Base-by-base conservation (phyloP, 176 grass and related monocot species). In the Eleusine coracana region DNA sequence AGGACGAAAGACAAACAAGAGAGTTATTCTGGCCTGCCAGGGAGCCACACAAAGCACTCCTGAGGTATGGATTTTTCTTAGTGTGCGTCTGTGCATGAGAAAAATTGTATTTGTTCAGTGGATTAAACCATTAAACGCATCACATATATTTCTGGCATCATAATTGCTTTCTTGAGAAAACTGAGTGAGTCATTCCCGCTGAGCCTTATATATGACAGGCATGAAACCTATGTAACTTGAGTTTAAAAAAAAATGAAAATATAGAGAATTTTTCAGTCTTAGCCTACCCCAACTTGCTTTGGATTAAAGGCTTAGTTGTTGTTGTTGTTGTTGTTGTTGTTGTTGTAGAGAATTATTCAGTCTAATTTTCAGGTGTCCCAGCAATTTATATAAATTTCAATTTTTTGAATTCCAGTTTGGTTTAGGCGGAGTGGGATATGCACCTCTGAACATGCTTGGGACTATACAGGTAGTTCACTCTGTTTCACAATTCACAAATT, bases 391-490 rank as follows among this genome's bases (percentile, higher is more conserved):
- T 8, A 71, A 59, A 44, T 68, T 59, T 38, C 13, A 23, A 56
- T 79, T n/a, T 85, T 64, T 82, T 14, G 28, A 54, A 39, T 81
- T 93, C 21, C 91, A 93, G 96, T 73, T 84, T 78, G 83, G 76
- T 76, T 81, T 96, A 31, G 68, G 66, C 40, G 84, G 85, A 75
- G 72, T 92, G 56, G 89, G 92, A 73, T 98, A 92, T 74, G 91
- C 90, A 13, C 83, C 96, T 0, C 82, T 98, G 84, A 98, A 98
- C 83, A 98, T 98, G 92, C 96, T 98, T 25, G 96, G 96, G 36
- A 63, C 88, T 80, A 95, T 98, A 89, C 92, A 98, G 91, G 96
- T 95, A 92, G 5, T 20, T 83, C 14, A 28, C 7, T 84, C 79
- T 69, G 0, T 74, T 68, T 63, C 42, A 39, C 34, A 7, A 1